Evolutionary conservation across 2,329 filamentous ascomycete genomes (phyloP), one percentile per base, ranked within the genome.

Genomic region (Didymellaceae sp.): DNA sequence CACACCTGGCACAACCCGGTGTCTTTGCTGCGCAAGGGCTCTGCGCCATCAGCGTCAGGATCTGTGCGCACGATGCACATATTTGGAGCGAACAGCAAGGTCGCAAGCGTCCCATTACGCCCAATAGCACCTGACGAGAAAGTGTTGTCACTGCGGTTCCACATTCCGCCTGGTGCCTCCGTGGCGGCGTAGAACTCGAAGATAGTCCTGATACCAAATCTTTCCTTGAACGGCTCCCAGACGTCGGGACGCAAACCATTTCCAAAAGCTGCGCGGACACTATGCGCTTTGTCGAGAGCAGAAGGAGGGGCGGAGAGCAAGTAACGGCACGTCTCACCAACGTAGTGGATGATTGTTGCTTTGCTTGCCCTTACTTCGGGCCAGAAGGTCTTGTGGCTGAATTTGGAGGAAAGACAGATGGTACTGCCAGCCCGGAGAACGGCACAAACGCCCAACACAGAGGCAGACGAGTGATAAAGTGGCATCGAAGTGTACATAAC

Each of bases 51-150:
- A 0, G 86, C 85, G 11, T 85, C 82, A 13, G 85, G 76, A 59
- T 91, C 87, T 45, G 89, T 82, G 21, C 80, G 80, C 1, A 90
- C 86, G 0, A 89, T 82, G 0, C 88, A 74, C 45, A 83, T 82
- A 11, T 73, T 72, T 44, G 85, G 74, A 25, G 76, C 76, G 47
- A 82, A 72, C 4, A 80, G 58, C 21, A 75, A 66, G 0, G 86
- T 79, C 21, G 80, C 70, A 18, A 91, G 59, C 1, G 81, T 72
- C 2, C 89, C 89, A 59, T 89, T 86, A 58, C 90, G 86, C 0
- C 87, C 89, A 2, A 92, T 86, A 17, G 82, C 79, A n/a, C 83
- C 80, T 1, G 82, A 61, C 77, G 18, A 82, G 77, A 72, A 85
- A 87, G 35, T 82, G 80, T 35, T 87, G 83, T 39, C 54, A 14